Base-by-base conservation (phyloP, 306 rosid genomes). In the Cyamopsis tetragonoloba region DNA sequence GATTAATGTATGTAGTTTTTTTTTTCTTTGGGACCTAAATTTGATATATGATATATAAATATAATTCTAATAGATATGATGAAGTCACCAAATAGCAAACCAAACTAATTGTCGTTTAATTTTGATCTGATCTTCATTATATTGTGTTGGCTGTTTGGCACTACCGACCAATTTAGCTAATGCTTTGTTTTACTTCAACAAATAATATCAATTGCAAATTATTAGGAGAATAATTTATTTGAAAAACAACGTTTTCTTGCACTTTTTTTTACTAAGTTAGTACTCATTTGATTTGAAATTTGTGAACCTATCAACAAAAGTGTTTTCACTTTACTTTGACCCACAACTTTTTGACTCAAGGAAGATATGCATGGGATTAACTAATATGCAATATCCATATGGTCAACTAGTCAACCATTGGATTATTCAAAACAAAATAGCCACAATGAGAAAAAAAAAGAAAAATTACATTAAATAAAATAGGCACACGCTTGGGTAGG, bases 401-500 rank as follows among this genome's bases (percentile, higher is more conserved):
- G 77, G 77, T 81, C 76, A 77, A 24, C 35, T 32, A 37, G 68
- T 78, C 83, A 75, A 44, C 26, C 61, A 19, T 49, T 11, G 62
- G 44, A 75, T 75, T 61, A 55, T 18, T 75, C 44, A 27, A 60
- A 55, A 43, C 57, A 62, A 47, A 26, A 67, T 47, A 54, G 44
- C 56, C 79, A 80, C n/a, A n/a, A n/a, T n/a, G n/a, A n/a, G n/a
- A n/a, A n/a, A n/a, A n/a, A n/a, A n/a, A n/a, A n/a, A n/a, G n/a
- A n/a, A n/a, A n/a, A n/a, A n/a, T n/a, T n/a, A n/a, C n/a, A n/a
- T n/a, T n/a, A 60, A 55, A 43, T 51, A 62, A 47, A 26, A 67
- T 47, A 54, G 44, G 51, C 79, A 80, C 85, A 85, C 85, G 80
- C 79, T 62, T 73, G 73, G 86, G 83, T 85, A 71, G 95, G 90